These are phyloP conservation scores for Microbotryum lychnidis-dioicae DNA, from an alignment of 1,284 basidiomycete genomes.

Conservation along the genomic window DNA sequence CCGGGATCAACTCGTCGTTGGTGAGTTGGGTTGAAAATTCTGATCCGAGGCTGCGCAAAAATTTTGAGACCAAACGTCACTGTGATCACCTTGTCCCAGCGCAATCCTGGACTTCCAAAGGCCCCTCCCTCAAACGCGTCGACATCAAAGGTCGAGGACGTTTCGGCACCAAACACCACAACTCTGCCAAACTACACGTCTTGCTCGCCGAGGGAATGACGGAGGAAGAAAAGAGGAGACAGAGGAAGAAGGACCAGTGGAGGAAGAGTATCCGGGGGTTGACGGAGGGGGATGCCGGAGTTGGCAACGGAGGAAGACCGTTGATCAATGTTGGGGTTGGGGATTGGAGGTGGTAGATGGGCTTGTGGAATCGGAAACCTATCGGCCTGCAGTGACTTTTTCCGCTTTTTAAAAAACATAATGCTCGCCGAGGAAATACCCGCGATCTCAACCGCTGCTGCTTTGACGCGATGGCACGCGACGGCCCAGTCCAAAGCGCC, in stretches of 20 bases:
- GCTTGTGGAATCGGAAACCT: too few species aligned
- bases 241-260: constrained; percentile 50
- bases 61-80: background rate
- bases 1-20: constrained; percentile 66
- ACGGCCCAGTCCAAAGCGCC: too few species aligned
- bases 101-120: constrained; percentile 90
- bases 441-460: too few species aligned
- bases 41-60: background rate
- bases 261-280: constrained; percentile 31
- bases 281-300: constrained; percentile 25
- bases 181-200: constrained; percentile 67
- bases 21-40: constrained; percentile 44
- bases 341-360: constrained; percentile 29
- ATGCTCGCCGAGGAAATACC: too few species aligned
- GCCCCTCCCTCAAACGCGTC: constrained; percentile 57
- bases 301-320: constrained; percentile 7
- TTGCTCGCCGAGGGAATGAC: constrained; percentile 78
- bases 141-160: constrained; percentile 81
- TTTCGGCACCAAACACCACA: constrained; percentile 68
- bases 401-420: too few species aligned
- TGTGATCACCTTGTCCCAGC: constrained; percentile 45
- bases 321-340: constrained; percentile 22
- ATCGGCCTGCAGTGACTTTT: too few species aligned
- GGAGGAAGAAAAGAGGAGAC: constrained; percentile 57
- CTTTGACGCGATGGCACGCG: too few species aligned